Evolutionary conservation across 495 filamentous ascomycete genomes (phyloP).

Genomic region (Thermochaetoides thermophila): DNA sequence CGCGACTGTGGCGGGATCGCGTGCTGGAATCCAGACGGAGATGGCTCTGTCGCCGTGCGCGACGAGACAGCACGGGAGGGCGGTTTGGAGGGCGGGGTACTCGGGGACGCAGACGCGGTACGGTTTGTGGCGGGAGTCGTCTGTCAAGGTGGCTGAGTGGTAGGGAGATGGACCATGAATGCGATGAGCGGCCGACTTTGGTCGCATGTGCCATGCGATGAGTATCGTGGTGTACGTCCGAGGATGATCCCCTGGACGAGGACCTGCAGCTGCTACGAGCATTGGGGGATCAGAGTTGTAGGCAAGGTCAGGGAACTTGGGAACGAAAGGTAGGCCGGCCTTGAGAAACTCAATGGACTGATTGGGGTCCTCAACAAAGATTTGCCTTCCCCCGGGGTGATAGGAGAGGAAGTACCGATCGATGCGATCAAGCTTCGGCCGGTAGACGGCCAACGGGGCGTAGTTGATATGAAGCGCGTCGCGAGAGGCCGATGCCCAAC

Average conservation of each 20-base stretch:
- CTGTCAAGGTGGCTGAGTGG: constrained; percentile 6
- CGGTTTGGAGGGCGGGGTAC: constrained; percentile 12
- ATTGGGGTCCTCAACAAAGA: constrained; percentile 14
- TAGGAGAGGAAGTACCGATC: constrained; percentile 15
- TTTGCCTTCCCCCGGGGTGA: constrained; percentile 10
- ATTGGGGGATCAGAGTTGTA: constrained; percentile 13
- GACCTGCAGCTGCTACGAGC: constrained; percentile 15
- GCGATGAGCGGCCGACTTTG: constrained; percentile 6
- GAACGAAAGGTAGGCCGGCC: constrained; percentile 14
- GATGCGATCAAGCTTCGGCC: constrained; percentile 14
- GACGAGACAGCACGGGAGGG: constrained; percentile 12
- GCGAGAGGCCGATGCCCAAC: constrained; percentile 13
- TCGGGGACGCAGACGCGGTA: constrained; percentile 13
- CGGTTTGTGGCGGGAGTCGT: constrained; percentile 11
- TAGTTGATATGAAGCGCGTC: constrained; percentile 13
- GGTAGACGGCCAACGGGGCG: constrained; percentile 15
- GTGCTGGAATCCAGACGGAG: constrained; percentile 18
- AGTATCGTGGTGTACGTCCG: constrained; percentile 10
- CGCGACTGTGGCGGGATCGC: neutral
- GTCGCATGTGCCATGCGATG: constrained; percentile 16
- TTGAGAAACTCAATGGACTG: constrained; percentile 13
- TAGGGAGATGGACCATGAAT: constrained; percentile 6
- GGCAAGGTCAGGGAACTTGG: constrained; percentile 18
- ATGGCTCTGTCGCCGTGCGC: constrained; percentile 11
- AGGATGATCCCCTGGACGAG: constrained; percentile 13